Conservation (phyloP, 805 yeast genomes). For the Starmerella floris region DNA sequence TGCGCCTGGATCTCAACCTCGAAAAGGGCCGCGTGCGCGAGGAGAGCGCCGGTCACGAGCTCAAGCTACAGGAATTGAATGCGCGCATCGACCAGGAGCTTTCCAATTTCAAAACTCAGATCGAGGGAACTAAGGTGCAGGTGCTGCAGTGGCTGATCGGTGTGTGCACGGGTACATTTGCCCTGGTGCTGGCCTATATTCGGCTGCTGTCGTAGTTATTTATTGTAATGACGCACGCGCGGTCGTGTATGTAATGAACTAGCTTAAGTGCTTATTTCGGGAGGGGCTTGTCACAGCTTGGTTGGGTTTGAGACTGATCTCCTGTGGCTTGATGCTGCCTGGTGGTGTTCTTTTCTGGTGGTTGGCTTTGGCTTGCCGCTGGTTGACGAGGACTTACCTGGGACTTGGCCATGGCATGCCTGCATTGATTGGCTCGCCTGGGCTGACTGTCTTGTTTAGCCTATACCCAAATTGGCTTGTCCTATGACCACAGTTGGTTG, state of each 20-base stretch:
- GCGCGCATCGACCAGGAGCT: slow-evolving; percentile 92
- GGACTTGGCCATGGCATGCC: no score
- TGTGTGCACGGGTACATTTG: slow-evolving; percentile 96
- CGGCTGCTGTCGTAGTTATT: slow-evolving; percentile 47
- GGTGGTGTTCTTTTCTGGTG: no score
- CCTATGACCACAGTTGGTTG: no score
- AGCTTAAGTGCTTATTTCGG: slow-evolving; percentile 1
- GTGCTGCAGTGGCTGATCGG: slow-evolving; percentile 98
- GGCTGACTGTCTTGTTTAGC: no score
- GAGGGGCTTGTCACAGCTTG: no score
- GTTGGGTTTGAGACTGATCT: no score
- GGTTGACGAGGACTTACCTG: no score
- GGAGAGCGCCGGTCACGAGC: slow-evolving; percentile 82
- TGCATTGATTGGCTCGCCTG: no score
- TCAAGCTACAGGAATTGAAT: slow-evolving; percentile 87
- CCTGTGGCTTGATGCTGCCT: no score
- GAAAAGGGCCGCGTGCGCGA: slow-evolving; percentile 94
- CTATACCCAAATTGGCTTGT: no score
- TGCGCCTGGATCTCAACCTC: slow-evolving; percentile 74
- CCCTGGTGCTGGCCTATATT: slow-evolving; percentile 81
- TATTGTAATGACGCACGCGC: background rate
- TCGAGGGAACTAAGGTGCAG: slow-evolving; percentile 88
- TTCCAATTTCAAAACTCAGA: slow-evolving; percentile 86
- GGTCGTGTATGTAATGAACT: background rate
- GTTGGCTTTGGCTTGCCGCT: no score